phyloP scores from a whole-genome alignment of 2,329 filamentous ascomycete species.

The Cladorrhinum sp. region DNA sequence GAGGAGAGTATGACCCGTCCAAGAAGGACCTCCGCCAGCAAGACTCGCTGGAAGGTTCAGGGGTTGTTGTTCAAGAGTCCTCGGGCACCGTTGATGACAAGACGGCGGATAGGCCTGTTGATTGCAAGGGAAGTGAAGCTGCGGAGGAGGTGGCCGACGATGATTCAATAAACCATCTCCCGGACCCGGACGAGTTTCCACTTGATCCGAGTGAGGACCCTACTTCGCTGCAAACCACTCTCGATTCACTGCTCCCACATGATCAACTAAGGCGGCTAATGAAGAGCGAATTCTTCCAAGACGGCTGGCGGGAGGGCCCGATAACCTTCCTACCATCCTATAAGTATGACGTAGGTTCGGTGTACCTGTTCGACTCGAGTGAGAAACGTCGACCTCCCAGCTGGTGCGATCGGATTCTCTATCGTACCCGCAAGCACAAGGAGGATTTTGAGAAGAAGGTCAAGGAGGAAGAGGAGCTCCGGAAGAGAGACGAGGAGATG shows the following conservation, averaged over 20 bases:
- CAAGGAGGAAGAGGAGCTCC: slow-evolving; percentile 63
- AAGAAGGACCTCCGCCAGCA: slow-evolving; percentile 36
- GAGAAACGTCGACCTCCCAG: slow-evolving; percentile 91
- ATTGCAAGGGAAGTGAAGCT: slow-evolving; percentile 8
- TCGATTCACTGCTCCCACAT: slow-evolving; percentile 82
- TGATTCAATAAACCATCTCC: slow-evolving; percentile 42
- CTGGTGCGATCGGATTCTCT: slow-evolving; percentile 96
- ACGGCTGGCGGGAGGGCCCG: slow-evolving; percentile 86
- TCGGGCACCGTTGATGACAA: slow-evolving; percentile 47
- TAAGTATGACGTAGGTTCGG: slow-evolving; percentile 94
- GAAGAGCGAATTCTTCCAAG: slow-evolving; percentile 76
- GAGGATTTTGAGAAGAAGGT: slow-evolving; percentile 61
- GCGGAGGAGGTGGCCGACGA: slow-evolving; percentile 34
- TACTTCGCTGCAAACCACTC: slow-evolving; percentile 80
- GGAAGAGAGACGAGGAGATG: slow-evolving; percentile 80
- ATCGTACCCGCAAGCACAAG: slow-evolving; percentile 70
- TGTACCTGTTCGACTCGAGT: slow-evolving; percentile 89
- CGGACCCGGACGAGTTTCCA: slow-evolving; percentile 64
- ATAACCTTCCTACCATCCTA: slow-evolving; percentile 92
- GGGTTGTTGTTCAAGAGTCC: slow-evolving; percentile 46
- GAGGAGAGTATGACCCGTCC: slow-evolving; percentile 68
- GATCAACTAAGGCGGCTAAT: slow-evolving; percentile 81
- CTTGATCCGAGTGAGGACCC: slow-evolving; percentile 74
- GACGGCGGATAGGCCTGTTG: slow-evolving; percentile 33
- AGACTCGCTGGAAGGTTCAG: slow-evolving; percentile 44